Conservation (phyloP, 129 eudicot genomes). For the Flaveria linearis region DNA sequence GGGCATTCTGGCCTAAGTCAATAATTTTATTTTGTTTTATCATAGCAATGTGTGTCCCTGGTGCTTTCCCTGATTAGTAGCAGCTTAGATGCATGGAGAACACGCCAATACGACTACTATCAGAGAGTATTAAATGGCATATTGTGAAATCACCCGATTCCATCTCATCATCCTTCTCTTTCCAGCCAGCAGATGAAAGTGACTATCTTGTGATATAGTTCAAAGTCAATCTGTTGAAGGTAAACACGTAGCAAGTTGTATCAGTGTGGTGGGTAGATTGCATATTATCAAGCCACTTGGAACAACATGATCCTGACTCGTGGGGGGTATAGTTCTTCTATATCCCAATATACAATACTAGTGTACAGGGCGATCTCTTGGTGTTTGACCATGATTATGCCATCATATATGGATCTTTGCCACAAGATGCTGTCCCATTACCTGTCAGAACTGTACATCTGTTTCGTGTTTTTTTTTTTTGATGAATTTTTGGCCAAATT, state of each 20-base stretch:
- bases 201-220: conserved; percentile 28
- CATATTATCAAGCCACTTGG: conserved; percentile 28
- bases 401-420: conserved; percentile 29
- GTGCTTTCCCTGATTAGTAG: conserved; percentile 97
- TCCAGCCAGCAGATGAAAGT: conserved; percentile 25
- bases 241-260: conserved; percentile 25
- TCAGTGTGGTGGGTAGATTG: conserved; percentile 25
- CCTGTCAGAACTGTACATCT: conserved; percentile 36
- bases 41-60: conserved; percentile 98
- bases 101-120: conserved; percentile 95
- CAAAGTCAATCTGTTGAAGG: conserved; percentile 13
- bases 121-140: conserved; percentile 96
- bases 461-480: conserved; percentile 22
- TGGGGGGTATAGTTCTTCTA: conserved; percentile 31
- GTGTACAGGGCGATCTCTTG: conserved; percentile 42
- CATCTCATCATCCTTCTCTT: conserved; percentile 17
- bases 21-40: conserved; percentile 8
- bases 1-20: not conserved
- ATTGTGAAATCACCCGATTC: conserved; percentile 45
- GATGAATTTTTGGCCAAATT: conserved; percentile 37
- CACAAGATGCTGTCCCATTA: conserved; percentile 23
- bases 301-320: conserved; percentile 19
- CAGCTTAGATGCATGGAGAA: conserved; percentile 99
- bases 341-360: conserved; percentile 24
- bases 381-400: conserved; percentile 28